Conservation (phyloP, 371 early-diverging fungal species). For the Coemansia sp. region DNA sequence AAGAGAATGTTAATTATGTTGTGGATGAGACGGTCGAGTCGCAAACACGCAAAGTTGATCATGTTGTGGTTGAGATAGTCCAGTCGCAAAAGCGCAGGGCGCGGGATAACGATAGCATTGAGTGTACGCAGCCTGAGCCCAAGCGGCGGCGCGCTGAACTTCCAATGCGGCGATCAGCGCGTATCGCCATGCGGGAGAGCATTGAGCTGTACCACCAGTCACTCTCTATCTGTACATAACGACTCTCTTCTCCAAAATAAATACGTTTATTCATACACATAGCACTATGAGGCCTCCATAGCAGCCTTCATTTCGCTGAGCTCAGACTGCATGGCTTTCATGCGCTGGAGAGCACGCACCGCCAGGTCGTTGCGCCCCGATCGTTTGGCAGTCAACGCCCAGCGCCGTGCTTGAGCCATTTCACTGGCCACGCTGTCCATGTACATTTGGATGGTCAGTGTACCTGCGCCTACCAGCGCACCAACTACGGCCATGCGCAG, state of each 20-base stretch:
- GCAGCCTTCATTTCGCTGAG: constrained; percentile 36
- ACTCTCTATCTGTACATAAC: constrained; percentile 21
- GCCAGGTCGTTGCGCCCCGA: constrained; percentile 37
- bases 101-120: neutral
- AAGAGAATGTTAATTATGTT: constrained; percentile 11
- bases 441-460: constrained; percentile 36
- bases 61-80: too few relatives aligned
- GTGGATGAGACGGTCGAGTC: too few relatives aligned
- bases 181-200: constrained; percentile 19
- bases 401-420: constrained; percentile 22
- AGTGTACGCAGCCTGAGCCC: neutral
- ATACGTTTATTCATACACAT: too few relatives aligned
- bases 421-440: constrained; percentile 29
- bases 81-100: constrained; percentile 14
- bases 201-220: constrained; percentile 4
- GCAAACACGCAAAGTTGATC: too few relatives aligned
- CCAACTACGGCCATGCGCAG: constrained; percentile 45
- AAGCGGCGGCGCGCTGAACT: neutral
- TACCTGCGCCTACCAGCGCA: constrained; percentile 40
- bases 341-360: constrained; percentile 35
- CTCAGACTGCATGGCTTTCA: constrained; percentile 43
- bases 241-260: too few relatives aligned
- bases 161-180: constrained; percentile 21
- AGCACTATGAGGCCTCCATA: constrained; percentile 11
- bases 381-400: constrained; percentile 39